Evolutionary conservation across 768 basidiomycete genomes (phyloP).

Genomic region (Neoboletus subvelutipes): DNA sequence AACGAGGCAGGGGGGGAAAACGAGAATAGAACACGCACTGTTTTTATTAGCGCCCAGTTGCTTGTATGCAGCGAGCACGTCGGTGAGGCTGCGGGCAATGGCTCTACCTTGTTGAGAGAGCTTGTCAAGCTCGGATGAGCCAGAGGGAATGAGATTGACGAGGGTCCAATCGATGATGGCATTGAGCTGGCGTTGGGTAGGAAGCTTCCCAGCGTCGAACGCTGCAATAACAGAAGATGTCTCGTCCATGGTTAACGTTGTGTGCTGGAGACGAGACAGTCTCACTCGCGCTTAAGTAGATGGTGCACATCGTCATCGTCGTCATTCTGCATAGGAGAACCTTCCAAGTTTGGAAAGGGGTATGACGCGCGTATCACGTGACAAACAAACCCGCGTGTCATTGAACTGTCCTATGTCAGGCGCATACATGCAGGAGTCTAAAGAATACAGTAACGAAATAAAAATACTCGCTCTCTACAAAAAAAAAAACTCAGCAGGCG

Average conservation of each 20-base stretch:
- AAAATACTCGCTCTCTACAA: neutral
- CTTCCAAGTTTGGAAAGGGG: neutral
- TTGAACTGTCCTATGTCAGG: neutral
- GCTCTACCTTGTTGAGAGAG: constrained; percentile 57
- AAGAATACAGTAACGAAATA: constrained; percentile 15
- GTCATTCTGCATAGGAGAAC: constrained; percentile 21
- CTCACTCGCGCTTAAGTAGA: neutral
- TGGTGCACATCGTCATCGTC: constrained; percentile 1
- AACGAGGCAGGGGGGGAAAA: neutral
- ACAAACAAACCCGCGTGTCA: neutral
- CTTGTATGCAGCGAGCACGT: constrained; percentile 59
- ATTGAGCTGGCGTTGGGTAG: constrained; percentile 57
- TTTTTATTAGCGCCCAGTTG: constrained; percentile 56
- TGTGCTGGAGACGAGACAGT: neutral
- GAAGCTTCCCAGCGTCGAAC: constrained; percentile 69
- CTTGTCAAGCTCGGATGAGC: constrained; percentile 37
- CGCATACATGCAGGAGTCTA: constrained; percentile 13
- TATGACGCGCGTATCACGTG: constrained; percentile 21
- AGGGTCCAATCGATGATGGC: constrained; percentile 56
- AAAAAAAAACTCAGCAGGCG: neutral
- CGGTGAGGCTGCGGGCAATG: constrained; percentile 49
- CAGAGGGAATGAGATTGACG: constrained; percentile 44
- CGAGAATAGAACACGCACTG: constrained; percentile 31
- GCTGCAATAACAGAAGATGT: constrained; percentile 62
- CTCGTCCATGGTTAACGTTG: constrained; percentile 66